Conservation (phyloP, 2,329 filamentous ascomycete species). For the Fonsecaea multimorphosa region DNA sequence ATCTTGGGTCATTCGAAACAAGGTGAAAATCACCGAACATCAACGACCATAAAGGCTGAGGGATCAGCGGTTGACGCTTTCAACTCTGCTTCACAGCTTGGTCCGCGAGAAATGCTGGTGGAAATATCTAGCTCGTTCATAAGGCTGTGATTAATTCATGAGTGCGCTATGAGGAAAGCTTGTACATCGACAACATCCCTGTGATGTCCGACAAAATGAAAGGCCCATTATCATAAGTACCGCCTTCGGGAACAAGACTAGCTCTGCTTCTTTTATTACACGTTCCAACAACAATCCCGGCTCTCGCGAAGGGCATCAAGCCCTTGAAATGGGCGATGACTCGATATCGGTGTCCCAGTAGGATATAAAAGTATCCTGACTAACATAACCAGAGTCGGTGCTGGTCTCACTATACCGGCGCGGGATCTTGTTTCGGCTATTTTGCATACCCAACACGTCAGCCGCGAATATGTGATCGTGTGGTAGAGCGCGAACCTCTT, state of each 20-base stretch:
- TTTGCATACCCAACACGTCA: constrained; percentile 30
- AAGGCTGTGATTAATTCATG: background rate
- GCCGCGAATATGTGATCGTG: constrained; percentile 22
- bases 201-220: background rate
- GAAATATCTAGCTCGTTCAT: background rate
- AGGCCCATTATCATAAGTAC: background rate
- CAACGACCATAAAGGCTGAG: background rate
- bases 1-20: background rate
- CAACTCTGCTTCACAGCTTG: background rate
- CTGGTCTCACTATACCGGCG: constrained; percentile 45
- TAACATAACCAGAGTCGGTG: constrained; percentile 51
- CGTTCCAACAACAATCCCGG: background rate
- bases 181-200: background rate
- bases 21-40: background rate
- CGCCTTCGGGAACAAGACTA: background rate
- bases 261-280: background rate
- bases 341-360: constrained; percentile 24
- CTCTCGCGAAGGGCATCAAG: background rate
- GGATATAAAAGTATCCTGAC: constrained; percentile 36
- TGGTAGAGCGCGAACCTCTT: constrained; percentile 34
- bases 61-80: background rate
- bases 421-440: constrained; percentile 24
- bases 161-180: background rate
- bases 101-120: background rate
- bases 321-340: background rate